Evolutionary conservation across 257 asterid genomes (phyloP), one percentile per base, ranked within the genome.

Genomic region (Schizonepeta tenuifolia): DNA sequence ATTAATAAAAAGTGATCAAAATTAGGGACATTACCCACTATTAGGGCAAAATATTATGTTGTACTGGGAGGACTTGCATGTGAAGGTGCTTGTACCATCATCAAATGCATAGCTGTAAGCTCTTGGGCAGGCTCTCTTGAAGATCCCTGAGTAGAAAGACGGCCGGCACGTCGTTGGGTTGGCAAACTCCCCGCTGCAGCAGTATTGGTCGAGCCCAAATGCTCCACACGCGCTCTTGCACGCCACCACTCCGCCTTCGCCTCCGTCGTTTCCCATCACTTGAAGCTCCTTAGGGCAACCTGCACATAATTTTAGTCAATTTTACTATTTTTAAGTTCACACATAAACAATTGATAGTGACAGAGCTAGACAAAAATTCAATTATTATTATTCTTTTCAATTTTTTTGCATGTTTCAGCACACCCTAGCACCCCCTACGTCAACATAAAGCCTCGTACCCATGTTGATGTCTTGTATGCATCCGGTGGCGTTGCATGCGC

Each of bases 231-330:
- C 98, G 15, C 98, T 92, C 87, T 79, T 87, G 86, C 98, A 90
- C 17, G 90, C 98, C 57, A 90, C 89, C 43, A 90, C 97, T 38
- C 88, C 88, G 50, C 79, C 86, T 21, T 65, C 87, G 3, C 75
- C 81, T 50, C 72, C 86, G 7, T 75, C 90, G 13, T 62, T 71
- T 3, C 92, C 92, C 2, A 83, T 83, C 70, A 90, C 95, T 72
- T 92, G 96, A 69, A 92, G 98, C 72, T 90, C 98, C 69, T 71
- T 84, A 2, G 97, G 98, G 57, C 98, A 92, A 62, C 95, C 98
- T 92, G 91, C 73, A 50, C 15, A 14, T 5, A 50, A 9, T 2
- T 17, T 14, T 15, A 31, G 41, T 28, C 7, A 14, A 14, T 31
- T 60, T 59, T 14, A 72, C 63, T 3, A 57, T 36, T 55, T 11